phyloP scores from a whole-genome alignment of 139 green algal species.

The Pleodorina starrii region DNA sequence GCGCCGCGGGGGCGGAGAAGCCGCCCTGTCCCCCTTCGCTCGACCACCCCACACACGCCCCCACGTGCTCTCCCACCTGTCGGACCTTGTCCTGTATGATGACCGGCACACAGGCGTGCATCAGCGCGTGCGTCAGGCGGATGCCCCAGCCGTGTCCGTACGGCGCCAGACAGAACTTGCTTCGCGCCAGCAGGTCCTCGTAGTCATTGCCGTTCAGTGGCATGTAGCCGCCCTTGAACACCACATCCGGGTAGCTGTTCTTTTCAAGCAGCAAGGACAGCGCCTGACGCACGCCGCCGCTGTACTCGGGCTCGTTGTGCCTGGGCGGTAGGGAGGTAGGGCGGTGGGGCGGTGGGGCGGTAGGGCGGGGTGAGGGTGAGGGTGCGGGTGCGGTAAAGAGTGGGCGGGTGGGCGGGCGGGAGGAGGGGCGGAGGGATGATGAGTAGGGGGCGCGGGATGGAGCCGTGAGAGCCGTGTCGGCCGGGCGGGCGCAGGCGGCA shows the following conservation, averaged over 20 bases:
- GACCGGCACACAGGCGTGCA: conserved; percentile 54
- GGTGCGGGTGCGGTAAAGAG: not conserved
- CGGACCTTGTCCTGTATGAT: conserved; percentile 55
- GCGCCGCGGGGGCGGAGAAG: too few relatives aligned
- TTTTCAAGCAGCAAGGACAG: conserved; percentile 28
- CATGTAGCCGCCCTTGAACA: conserved; percentile 28
- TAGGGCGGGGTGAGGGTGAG: not conserved
- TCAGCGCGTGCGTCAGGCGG: conserved; percentile 48
- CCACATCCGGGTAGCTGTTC: conserved; percentile 27
- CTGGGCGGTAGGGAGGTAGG: not conserved
- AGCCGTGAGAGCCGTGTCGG: too few relatives aligned
- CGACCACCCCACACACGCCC: too few relatives aligned
- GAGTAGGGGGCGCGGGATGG: too few relatives aligned
- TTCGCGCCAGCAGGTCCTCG: conserved; percentile 4
- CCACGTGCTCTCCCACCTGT: too few relatives aligned
- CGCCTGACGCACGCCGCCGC: conserved; percentile 45
- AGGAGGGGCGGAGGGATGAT: not conserved
- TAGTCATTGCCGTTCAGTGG: conserved; percentile 1
- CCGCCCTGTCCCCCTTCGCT: too few relatives aligned
- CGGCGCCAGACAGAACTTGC: conserved; percentile 54
- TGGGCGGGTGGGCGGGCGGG: not conserved
- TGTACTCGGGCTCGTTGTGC: conserved; percentile 55
- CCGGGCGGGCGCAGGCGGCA: too few relatives aligned
- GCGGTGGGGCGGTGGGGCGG: not conserved
- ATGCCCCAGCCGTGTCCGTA: conserved; percentile 62